phyloP scores from a whole-genome alignment of 257 asterid genomes.

The Marsdenia floribunda region DNA sequence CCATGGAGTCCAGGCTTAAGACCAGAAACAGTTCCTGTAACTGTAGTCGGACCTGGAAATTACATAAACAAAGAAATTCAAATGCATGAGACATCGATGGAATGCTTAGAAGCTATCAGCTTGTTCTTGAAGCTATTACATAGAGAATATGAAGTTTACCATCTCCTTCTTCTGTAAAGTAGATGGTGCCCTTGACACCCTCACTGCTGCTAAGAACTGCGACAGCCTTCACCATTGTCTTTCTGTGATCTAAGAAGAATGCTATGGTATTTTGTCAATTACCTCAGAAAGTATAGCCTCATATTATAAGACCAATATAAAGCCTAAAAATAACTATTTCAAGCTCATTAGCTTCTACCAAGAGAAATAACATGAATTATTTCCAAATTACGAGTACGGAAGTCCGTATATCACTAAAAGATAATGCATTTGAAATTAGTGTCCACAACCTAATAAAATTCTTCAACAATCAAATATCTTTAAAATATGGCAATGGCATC shows the following conservation, averaged over 20 bases:
- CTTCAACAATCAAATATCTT: background rate
- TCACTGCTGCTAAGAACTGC: slow-evolving; percentile 85
- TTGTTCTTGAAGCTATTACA: slow-evolving; percentile 5
- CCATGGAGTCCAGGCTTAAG: slow-evolving; percentile 92
- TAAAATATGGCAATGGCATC: background rate
- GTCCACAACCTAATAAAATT: background rate
- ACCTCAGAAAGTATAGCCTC: background rate
- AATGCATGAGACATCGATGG: background rate
- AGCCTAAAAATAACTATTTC: background rate
- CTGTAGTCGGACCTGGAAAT: slow-evolving; percentile 64
- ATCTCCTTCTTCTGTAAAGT: slow-evolving; percentile 76
- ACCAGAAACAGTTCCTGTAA: slow-evolving; percentile 73
- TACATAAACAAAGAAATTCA: slow-evolving; percentile 5
- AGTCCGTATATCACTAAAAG: background rate
- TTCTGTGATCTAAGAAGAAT: slow-evolving; percentile 50
- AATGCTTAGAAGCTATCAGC: background rate
- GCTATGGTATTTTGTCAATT: background rate
- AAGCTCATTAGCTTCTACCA: background rate
- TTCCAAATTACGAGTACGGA: background rate
- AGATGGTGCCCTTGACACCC: slow-evolving; percentile 79
- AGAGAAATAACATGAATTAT: background rate
- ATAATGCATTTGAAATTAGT: background rate
- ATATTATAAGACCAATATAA: background rate
- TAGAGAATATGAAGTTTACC: slow-evolving; percentile 36
- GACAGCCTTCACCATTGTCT: slow-evolving; percentile 88